Conservation (phyloP, 177 flowering plant species). For the Vitis hybrid region DNA sequence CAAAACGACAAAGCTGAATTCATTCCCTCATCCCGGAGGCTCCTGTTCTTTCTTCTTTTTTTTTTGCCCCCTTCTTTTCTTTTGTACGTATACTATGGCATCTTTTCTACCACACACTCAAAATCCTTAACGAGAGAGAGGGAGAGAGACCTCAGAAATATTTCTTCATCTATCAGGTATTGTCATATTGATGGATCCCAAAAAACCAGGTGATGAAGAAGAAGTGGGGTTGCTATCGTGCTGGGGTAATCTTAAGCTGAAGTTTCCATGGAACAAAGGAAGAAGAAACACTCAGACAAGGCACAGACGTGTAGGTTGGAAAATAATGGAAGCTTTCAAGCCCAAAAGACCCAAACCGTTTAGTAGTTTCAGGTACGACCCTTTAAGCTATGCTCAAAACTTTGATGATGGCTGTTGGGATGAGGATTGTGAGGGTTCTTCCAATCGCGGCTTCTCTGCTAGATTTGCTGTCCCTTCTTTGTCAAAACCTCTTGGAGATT, state of each 20-base stretch:
- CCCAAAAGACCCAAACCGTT: slow-evolving; percentile 10
- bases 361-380: slow-evolving; percentile 48
- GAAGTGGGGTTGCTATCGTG: slow-evolving; percentile 31
- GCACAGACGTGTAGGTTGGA: slow-evolving; percentile 6
- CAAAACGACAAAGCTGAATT: background rate
- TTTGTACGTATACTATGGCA: background rate
- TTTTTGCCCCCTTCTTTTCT: background rate
- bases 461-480: slow-evolving; percentile 37
- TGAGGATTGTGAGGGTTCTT: slow-evolving; percentile 24
- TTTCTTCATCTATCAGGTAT: no score
- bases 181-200: no score
- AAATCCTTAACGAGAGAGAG: slow-evolving; percentile 12
- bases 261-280: slow-evolving; percentile 27
- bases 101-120: slow-evolving; percentile 24
- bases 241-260: slow-evolving; percentile 43
- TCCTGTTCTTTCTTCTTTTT: background rate
- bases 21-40: background rate
- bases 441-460: slow-evolving; percentile 39
- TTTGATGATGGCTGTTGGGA: slow-evolving; percentile 47
- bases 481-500: slow-evolving; percentile 4
- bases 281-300: background rate
- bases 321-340: slow-evolving; percentile 5
- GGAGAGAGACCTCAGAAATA: background rate
- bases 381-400: slow-evolving; percentile 56
- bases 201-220: background rate